Evolutionary conservation across 768 basidiomycete species (phyloP).

Genomic region (Termitomyces sp.): DNA sequence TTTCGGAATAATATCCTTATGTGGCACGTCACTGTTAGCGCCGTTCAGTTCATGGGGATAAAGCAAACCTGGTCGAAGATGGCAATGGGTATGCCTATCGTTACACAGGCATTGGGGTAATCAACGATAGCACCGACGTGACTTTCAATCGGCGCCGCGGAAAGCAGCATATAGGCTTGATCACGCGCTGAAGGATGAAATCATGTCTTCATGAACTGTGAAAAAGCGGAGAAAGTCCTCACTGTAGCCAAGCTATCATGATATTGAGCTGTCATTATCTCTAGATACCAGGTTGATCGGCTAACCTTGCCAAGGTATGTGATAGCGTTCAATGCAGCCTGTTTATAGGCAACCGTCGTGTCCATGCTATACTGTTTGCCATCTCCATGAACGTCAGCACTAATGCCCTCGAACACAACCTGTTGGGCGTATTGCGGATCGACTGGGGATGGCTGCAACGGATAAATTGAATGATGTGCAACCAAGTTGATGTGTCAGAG

Average conservation of each 20-base stretch:
- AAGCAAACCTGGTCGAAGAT: conserved; percentile 64
- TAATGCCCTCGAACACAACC: conserved; percentile 72
- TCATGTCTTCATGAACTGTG: neutral
- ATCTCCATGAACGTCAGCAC: conserved; percentile 67
- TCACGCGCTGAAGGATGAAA: conserved; percentile 47
- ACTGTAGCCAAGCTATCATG: conserved; percentile 64
- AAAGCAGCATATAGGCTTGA: conserved; percentile 67
- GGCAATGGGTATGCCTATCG: conserved; percentile 65
- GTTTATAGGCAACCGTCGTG: conserved; percentile 76
- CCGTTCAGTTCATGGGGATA: neutral
- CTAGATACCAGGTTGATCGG: neutral
- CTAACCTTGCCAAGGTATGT: conserved; percentile 62
- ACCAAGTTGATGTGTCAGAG: neutral
- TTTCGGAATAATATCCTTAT: conserved; percentile 61
- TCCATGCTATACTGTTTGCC: conserved; percentile 78
- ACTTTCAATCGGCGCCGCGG: conserved; percentile 59
- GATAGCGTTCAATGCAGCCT: conserved; percentile 72
- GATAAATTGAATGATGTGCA: neutral
- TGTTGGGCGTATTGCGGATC: conserved; percentile 70
- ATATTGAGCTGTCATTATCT: neutral
- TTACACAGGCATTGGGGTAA: conserved; percentile 75
- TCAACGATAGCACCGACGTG: conserved; percentile 64
- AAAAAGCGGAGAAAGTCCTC: conserved; percentile 18
- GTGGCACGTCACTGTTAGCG: neutral
- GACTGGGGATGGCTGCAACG: conserved; percentile 56